phyloP scores from a whole-genome alignment of 768 basidiomycete species.

The Rhodocollybia butyracea region DNA sequence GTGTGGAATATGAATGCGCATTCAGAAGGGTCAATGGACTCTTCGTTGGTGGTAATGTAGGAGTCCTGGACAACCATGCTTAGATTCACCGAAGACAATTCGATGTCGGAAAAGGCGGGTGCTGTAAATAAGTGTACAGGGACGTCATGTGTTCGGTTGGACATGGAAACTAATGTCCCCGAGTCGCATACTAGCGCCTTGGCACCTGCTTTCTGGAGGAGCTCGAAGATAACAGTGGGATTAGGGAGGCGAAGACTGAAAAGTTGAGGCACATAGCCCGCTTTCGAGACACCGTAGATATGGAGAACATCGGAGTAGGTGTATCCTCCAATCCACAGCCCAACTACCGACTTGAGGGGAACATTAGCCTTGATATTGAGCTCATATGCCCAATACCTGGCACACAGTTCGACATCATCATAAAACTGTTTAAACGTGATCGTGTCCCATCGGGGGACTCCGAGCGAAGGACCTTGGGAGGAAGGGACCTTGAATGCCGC shows the following conservation, averaged over 20 bases:
- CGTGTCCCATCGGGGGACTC: slow-evolving; percentile 48
- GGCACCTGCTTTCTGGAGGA: slow-evolving; percentile 60
- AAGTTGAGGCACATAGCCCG: slow-evolving; percentile 74
- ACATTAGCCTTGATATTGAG: slow-evolving; percentile 42
- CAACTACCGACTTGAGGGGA: slow-evolving; percentile 56
- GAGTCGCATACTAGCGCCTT: slow-evolving; percentile 61
- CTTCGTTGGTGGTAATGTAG: slow-evolving; percentile 19
- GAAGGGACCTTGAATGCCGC: slow-evolving; percentile 65
- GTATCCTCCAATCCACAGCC: slow-evolving; percentile 74
- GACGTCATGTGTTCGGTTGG: slow-evolving; percentile 30
- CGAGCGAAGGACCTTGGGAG: slow-evolving; percentile 37
- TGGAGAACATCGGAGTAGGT: slow-evolving; percentile 69
- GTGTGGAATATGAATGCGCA: slow-evolving; percentile 68
- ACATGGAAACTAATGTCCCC: slow-evolving; percentile 38
- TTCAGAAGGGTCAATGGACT: slow-evolving; percentile 26
- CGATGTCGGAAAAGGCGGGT: slow-evolving; percentile 32
- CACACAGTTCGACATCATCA: slow-evolving; percentile 62
- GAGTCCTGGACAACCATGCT: slow-evolving; percentile 14
- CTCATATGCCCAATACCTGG: slow-evolving; percentile 58
- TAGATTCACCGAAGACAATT: neutral
- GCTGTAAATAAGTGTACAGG: slow-evolving; percentile 49
- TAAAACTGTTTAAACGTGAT: slow-evolving; percentile 66
- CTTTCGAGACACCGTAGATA: slow-evolving; percentile 72
- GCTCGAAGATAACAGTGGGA: slow-evolving; percentile 65
- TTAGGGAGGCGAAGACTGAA: slow-evolving; percentile 81